Percentiles rank a stretch among this genome's conserved stretches.
Conservation (phyloP, 106 monocot genomes). For the Dendrobium nobile region DNA sequence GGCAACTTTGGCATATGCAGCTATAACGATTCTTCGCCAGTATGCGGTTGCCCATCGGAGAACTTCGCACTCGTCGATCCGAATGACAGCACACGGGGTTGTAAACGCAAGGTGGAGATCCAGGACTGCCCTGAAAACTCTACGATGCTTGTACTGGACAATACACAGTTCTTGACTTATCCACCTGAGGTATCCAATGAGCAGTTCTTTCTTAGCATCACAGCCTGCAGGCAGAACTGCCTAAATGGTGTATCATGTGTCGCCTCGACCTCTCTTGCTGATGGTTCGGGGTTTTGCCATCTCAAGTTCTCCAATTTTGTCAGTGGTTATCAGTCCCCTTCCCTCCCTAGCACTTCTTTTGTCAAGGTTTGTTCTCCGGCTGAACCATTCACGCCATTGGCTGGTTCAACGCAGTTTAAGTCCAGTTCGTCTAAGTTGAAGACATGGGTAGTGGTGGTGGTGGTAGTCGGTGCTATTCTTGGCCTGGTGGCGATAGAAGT, state of each 20-base stretch:
- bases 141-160: constrained; percentile 56
- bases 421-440: constrained; percentile 17
- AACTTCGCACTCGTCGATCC: constrained; percentile 45
- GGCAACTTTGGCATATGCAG: constrained; percentile 75
- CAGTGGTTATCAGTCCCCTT: constrained; percentile 57
- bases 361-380: constrained; percentile 69
- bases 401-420: not conserved
- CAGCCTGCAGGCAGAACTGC: constrained; percentile 63
- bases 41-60: constrained; percentile 71
- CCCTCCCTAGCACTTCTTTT: constrained; percentile 73
- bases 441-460: constrained; percentile 32
- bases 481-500: constrained; percentile 39
- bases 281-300: constrained; percentile 69
- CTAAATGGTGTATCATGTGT: constrained; percentile 48
- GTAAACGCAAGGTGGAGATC: constrained; percentile 36
- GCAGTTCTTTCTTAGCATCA: constrained; percentile 54
- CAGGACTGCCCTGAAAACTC: constrained; percentile 43
- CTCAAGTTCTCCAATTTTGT: constrained; percentile 48
- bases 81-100: constrained; percentile 35
- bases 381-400: constrained; percentile 2
- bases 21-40: constrained; percentile 55
- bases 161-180: constrained; percentile 78
- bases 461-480: constrained; percentile 34
- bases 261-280: constrained; percentile 68
- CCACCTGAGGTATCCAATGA: constrained; percentile 40